Conservation (phyloP, 2,329 filamentous ascomycete species). For the Aspergillus uvarum region DNA sequence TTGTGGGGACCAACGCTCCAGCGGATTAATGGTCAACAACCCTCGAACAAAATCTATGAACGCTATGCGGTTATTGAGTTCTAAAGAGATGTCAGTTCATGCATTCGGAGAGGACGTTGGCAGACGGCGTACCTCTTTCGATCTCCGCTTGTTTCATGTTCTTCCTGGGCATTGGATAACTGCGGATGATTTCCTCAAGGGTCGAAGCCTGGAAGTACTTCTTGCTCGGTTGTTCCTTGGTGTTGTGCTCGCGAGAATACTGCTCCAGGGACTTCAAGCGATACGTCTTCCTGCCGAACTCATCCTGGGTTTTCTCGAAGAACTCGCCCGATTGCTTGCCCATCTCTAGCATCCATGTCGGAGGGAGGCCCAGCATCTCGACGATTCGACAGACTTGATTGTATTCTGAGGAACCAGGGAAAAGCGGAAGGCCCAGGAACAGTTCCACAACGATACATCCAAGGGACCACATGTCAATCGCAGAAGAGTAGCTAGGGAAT, state of each 20-base stretch:
- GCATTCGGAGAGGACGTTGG: not conserved
- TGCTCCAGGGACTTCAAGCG: slow-evolving; percentile 96
- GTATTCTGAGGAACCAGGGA: slow-evolving; percentile 97
- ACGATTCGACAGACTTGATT: slow-evolving; percentile 97
- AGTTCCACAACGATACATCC: slow-evolving; percentile 98
- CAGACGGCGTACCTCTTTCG: slow-evolving; percentile 73
- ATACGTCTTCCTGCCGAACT: slow-evolving; percentile 88
- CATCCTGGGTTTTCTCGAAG: slow-evolving; percentile 88
- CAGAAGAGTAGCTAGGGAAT: slow-evolving; percentile 73
- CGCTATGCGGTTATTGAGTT: slow-evolving; percentile 96
- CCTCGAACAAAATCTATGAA: slow-evolving; percentile 98
- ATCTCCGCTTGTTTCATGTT: slow-evolving; percentile 99
- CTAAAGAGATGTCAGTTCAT: slow-evolving; percentile 50
- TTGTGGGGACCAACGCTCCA: slow-evolving; percentile 96
- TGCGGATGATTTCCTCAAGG: slow-evolving; percentile 93
- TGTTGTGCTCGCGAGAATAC: slow-evolving; percentile 90
- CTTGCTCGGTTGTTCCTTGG: slow-evolving; percentile 98
- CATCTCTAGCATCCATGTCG: slow-evolving; percentile 99
- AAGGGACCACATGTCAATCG: slow-evolving; percentile 99
- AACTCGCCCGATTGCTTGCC: slow-evolving; percentile 97
- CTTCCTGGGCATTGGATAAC: slow-evolving; percentile 96
- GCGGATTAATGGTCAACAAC: slow-evolving; percentile 86
- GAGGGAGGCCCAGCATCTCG: slow-evolving; percentile 95
- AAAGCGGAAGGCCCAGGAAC: slow-evolving; percentile 89
- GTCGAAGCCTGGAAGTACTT: slow-evolving; percentile 97